phyloP scores from a whole-genome alignment of 2,329 filamentous ascomycete genomes.

The Uncinocarpus reesii region DNA sequence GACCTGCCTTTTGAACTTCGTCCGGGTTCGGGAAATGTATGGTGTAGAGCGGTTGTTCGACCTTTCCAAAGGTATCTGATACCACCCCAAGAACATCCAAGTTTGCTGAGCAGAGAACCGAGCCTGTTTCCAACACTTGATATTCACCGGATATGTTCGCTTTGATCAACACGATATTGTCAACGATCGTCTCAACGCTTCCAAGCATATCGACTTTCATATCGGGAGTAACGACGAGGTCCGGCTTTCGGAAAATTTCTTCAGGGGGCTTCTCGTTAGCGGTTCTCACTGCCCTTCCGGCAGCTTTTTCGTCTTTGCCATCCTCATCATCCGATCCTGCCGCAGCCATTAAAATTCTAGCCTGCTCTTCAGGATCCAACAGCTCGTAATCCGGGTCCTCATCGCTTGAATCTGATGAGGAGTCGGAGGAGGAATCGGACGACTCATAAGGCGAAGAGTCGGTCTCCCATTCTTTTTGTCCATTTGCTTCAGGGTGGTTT shows the following conservation, averaged over 20 bases:
- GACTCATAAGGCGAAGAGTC: conserved; percentile 67
- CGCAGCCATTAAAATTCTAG: conserved; percentile 72
- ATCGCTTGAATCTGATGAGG: conserved; percentile 53
- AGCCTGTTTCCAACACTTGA: conserved; percentile 72
- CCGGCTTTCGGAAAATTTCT: conserved; percentile 58
- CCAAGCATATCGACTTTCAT: conserved; percentile 72
- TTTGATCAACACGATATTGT: conserved; percentile 67
- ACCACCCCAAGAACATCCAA: conserved; percentile 69
- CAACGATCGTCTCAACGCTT: conserved; percentile 63
- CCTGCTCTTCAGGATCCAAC: conserved; percentile 70
- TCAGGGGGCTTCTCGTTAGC: conserved; percentile 68
- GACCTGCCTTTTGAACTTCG: conserved; percentile 56
- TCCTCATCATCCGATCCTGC: conserved; percentile 69
- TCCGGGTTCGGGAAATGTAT: conserved; percentile 61
- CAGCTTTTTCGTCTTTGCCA: conserved; percentile 44
- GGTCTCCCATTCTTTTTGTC: conserved; percentile 68
- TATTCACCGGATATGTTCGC: conserved; percentile 71
- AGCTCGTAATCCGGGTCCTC: conserved; percentile 56
- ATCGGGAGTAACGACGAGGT: conserved; percentile 64
- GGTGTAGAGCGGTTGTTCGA: conserved; percentile 76
- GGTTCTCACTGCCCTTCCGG: conserved; percentile 53
- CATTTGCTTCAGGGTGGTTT: conserved; percentile 18
- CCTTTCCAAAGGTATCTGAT: conserved; percentile 75
- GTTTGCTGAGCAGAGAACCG: conserved; percentile 68
- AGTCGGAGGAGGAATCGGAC: conserved; percentile 40